phyloP scores from a whole-genome alignment of 2,329 filamentous ascomycete species.

The Cyanodermella asteris region DNA sequence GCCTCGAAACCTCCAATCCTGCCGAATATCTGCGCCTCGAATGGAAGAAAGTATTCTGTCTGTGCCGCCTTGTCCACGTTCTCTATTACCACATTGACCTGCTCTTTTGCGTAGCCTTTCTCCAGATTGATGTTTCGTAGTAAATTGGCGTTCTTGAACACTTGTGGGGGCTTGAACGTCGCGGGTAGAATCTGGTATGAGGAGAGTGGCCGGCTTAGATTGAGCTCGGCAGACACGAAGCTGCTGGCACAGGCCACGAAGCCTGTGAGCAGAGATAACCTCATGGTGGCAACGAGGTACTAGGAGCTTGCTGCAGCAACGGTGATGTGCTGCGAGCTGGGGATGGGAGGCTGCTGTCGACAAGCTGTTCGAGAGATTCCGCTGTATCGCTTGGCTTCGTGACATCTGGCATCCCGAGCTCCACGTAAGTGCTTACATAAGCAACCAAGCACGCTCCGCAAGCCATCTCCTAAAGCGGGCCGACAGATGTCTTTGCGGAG shows the following conservation, averaged over 20 bases:
- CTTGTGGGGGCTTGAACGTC: conserved; percentile 61
- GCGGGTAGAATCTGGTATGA: conserved; percentile 16
- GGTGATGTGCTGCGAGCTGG: too few species aligned
- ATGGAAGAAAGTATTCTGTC: conserved; percentile 76
- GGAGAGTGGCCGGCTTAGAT: conserved; percentile 10
- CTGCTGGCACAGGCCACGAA: conserved; percentile 16
- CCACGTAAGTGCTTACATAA: too few species aligned
- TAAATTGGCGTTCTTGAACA: conserved; percentile 84
- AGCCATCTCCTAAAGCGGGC: too few species aligned
- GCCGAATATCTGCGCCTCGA: conserved; percentile 52
- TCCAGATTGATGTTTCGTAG: conserved; percentile 80
- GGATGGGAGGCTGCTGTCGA: too few species aligned
- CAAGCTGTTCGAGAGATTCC: too few species aligned
- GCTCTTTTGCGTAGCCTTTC: conserved; percentile 77
- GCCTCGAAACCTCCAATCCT: conserved; percentile 74
- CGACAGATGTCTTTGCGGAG: too few species aligned
- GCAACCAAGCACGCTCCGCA: too few species aligned
- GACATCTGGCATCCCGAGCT: too few species aligned
- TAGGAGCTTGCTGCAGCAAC: conserved; percentile 11
- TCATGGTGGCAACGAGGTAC: conserved; percentile 20
- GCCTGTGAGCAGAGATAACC: conserved; percentile 16
- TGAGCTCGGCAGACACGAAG: conserved; percentile 13
- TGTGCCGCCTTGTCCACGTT: conserved; percentile 64
- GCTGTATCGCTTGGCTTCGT: too few species aligned
- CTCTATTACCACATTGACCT: conserved; percentile 82